Percentiles rank a stretch among this genome's conserved stretches.
These are phyloP conservation scores for Penicillium frequentans DNA, from an alignment of 2,329 filamentous ascomycete species.

Conservation along the genomic window DNA sequence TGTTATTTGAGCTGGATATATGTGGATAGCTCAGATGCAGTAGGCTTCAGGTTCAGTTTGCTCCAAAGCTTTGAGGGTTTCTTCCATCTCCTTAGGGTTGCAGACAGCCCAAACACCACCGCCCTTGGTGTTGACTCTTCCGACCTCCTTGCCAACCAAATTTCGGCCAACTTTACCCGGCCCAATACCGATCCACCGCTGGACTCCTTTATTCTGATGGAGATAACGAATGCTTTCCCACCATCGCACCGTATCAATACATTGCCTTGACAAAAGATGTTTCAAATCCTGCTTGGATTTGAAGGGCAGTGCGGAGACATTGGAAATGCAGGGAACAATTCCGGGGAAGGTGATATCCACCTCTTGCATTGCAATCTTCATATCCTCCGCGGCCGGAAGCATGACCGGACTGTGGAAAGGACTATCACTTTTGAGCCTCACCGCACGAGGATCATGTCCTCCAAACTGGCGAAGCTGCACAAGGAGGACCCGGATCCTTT, in stretches of 20 bases:
- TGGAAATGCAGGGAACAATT: slow-evolving; percentile 75
- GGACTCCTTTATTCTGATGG: slow-evolving; percentile 77
- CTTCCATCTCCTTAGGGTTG: slow-evolving; percentile 73
- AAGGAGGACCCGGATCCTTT: slow-evolving; percentile 76
- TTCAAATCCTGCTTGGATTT: slow-evolving; percentile 70
- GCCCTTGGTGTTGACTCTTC: slow-evolving; percentile 76
- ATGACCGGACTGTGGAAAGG: slow-evolving; percentile 93
- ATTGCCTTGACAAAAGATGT: slow-evolving; percentile 75
- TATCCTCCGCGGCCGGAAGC: slow-evolving; percentile 75
- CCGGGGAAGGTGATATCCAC: slow-evolving; percentile 72
- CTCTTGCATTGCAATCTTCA: slow-evolving; percentile 67
- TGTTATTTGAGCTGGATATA: background rate
- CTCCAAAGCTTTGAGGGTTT: slow-evolving; percentile 64
- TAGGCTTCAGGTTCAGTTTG: slow-evolving; percentile 54
- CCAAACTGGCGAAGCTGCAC: slow-evolving; percentile 85
- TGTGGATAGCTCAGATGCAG: background rate
- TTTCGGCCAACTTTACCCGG: slow-evolving; percentile 93
- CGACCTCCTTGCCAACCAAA: slow-evolving; percentile 91
- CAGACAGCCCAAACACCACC: slow-evolving; percentile 92
- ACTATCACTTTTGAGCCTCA: slow-evolving; percentile 80
- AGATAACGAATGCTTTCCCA: slow-evolving; percentile 91
- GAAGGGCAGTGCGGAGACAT: slow-evolving; percentile 81
- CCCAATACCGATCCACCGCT: slow-evolving; percentile 87
- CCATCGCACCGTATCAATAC: slow-evolving; percentile 91
- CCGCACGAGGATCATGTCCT: slow-evolving; percentile 85